Base-by-base conservation (phyloP, 163 green algal genomes). In the Scenedesmus sp. region DNA sequence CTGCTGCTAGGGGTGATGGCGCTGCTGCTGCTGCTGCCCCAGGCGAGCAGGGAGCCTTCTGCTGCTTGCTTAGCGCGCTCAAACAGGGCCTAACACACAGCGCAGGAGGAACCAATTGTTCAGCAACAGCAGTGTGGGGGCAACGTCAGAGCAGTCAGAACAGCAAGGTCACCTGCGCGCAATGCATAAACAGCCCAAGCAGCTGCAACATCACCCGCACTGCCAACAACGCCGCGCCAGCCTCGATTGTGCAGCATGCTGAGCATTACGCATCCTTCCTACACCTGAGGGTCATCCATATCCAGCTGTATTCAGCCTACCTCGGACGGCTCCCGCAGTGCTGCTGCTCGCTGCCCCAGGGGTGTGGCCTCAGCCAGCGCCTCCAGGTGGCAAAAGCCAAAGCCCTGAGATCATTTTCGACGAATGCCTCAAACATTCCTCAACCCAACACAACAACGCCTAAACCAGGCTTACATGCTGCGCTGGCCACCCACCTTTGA, bases 301-400 rank as follows among this genome's bases (percentile, higher is more conserved):
- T 46, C 34, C n/a, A 46, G 34, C 34, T 46, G 34, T 46, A 46
- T 46, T 46, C 34, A 46, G 34, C 34, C 34, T 20, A 79, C 67
- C 67, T 26, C 18, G 18, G 20, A 20, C 67, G 20, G 67, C 67
- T 26, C 26, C 12, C n/a, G 77, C 26, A 84, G 64, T 76, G 64
- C 64, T 1, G 91, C 93, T 2, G 96, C 94, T 15, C 52, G 85
- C 12, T 90, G 77, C 2, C 97, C 97, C 9, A 54, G 4, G 0
- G 90, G 56, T 0, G 94, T 96, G 26, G 73, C 66, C 92, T 96
- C 95, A 1, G 95, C 93, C 88, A 95, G 93, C 3, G 96, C 96
- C 77, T 98, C 97, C 84, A 98, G 76, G 3, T 46, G 94, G 96
- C 2, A 94, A 86, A 46, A 93, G 76, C 1, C 96, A 93, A 79